Evolutionary conservation across 768 basidiomycete genomes (phyloP).

Genomic region (Xerocomellus intermedius): DNA sequence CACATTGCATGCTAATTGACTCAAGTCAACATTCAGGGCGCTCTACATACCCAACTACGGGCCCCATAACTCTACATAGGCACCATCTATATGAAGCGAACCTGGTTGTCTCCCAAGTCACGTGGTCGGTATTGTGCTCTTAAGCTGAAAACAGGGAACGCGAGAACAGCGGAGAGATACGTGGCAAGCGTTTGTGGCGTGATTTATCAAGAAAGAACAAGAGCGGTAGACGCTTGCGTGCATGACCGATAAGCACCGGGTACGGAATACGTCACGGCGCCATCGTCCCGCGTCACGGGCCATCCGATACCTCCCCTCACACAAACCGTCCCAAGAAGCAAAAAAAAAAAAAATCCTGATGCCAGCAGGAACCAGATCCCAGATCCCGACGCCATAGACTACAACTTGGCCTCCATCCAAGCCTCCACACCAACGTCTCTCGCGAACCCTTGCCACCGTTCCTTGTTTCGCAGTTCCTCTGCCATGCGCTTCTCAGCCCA

Average conservation of each 20-base stretch:
- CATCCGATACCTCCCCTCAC: not conserved
- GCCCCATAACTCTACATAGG: no score
- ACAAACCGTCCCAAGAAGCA: not conserved
- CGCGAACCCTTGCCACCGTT: conserved; percentile 15
- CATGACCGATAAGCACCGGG: no score
- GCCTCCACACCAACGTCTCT: conserved; percentile 13
- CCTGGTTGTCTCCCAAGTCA: no score
- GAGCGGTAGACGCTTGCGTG: not conserved
- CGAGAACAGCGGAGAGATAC: not conserved
- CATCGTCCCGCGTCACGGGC: not conserved
- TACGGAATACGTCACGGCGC: not conserved
- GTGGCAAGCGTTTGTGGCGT: no score
- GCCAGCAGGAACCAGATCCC: no score
- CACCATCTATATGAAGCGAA: no score
- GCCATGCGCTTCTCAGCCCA: conserved; percentile 25
- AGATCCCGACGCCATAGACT: not conserved
- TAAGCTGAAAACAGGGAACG: not conserved
- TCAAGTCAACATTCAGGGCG: no score
- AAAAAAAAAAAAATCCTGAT: no score
- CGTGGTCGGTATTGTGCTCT: not conserved
- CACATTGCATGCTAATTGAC: no score
- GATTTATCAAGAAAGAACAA: not conserved
- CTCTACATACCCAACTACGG: no score
- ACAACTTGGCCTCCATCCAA: conserved; percentile 34
- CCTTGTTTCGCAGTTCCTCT: conserved; percentile 3